Evolutionary conservation across 169 alveolate species (phyloP).

Genomic region (Plasmodium billcollinsi): DNA sequence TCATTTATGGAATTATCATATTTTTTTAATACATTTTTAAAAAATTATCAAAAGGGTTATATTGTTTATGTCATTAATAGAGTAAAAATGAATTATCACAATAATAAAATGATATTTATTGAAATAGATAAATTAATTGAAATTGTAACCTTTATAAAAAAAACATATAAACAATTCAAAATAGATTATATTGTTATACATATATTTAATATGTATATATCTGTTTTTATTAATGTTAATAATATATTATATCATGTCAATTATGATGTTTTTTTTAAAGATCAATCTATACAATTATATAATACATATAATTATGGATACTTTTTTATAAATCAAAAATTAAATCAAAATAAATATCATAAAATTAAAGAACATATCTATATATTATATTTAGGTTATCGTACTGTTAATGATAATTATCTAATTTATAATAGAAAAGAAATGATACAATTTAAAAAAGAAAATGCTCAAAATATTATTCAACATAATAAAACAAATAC

Average conservation of each 20-base stretch:
- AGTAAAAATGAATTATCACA: slow-evolving; percentile 20
- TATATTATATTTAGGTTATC: slow-evolving; percentile 36
- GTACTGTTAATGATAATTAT: slow-evolving; percentile 26
- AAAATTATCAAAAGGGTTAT: slow-evolving; percentile 24
- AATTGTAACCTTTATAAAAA: slow-evolving; percentile 25
- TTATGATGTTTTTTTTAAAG: slow-evolving; percentile 25
- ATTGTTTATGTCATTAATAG: slow-evolving; percentile 59
- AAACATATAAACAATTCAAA: slow-evolving; percentile 28
- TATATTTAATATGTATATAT: slow-evolving; percentile 50
- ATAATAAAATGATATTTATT: slow-evolving; percentile 55
- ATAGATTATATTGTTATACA: slow-evolving; percentile 47
- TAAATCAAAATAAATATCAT: not conserved
- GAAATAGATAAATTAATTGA: slow-evolving; percentile 24
- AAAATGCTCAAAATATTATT: slow-evolving; percentile 27
- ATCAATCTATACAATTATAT: not conserved
- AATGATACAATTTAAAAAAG: slow-evolving; percentile 51
- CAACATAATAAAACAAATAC: slow-evolving; percentile 25
- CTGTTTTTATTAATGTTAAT: slow-evolving; percentile 47
- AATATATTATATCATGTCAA: slow-evolving; percentile 41
- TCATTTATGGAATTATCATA: slow-evolving; percentile 40
- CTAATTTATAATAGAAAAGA: slow-evolving; percentile 37
- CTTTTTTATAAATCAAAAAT: slow-evolving; percentile 58
- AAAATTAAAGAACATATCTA: slow-evolving; percentile 8
- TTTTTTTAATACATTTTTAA: slow-evolving; percentile 53
- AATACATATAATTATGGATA: slow-evolving; percentile 66